These are phyloP conservation scores for Fusarium redolens DNA, from an alignment of 2,329 filamentous ascomycete genomes.

Conservation along the genomic window DNA sequence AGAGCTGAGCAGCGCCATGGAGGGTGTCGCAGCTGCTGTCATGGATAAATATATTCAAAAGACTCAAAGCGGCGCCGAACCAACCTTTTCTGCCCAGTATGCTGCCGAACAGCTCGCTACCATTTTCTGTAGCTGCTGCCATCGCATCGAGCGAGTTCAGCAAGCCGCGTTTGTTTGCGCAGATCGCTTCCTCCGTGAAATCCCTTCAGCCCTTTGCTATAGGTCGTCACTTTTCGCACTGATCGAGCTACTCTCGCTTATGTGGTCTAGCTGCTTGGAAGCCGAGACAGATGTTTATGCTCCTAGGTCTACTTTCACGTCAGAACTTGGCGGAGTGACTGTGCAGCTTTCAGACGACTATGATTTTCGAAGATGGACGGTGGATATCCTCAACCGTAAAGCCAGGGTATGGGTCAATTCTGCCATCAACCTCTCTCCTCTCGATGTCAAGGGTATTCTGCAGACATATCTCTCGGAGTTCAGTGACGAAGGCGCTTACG, in stretches of 20 bases:
- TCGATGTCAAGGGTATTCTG: conserved; percentile 93
- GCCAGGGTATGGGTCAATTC: conserved; percentile 84
- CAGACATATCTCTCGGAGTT: conserved; percentile 97
- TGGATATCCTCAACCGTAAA: conserved; percentile 80
- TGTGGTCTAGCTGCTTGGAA: conserved; percentile 96
- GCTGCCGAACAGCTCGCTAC: conserved; percentile 87
- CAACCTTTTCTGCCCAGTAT: conserved; percentile 89
- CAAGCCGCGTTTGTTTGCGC: conserved; percentile 86
- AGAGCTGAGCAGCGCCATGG: conserved; percentile 73
- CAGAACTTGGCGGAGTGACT: conserved; percentile 79
- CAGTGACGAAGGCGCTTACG: conserved; percentile 89
- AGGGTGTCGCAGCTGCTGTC: conserved; percentile 72
- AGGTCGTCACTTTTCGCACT: conserved; percentile 91
- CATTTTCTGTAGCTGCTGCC: conserved; percentile 90
- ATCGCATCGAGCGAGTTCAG: conserved; percentile 92
- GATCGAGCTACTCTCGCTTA: conserved; percentile 88
- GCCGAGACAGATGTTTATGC: conserved; percentile 94
- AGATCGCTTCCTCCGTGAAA: conserved; percentile 83
- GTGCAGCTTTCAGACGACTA: conserved; percentile 97
- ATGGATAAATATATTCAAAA: conserved; percentile 83
- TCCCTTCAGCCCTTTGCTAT: conserved; percentile 91
- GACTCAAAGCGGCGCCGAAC: conserved; percentile 76
- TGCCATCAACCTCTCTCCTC: conserved; percentile 84
- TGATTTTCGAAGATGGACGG: conserved; percentile 79
- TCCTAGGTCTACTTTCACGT: conserved; percentile 84